These are phyloP conservation scores for Hypoxylon lienhwacheense DNA, from an alignment of 495 filamentous ascomycete genomes.

Conservation along the genomic window DNA sequence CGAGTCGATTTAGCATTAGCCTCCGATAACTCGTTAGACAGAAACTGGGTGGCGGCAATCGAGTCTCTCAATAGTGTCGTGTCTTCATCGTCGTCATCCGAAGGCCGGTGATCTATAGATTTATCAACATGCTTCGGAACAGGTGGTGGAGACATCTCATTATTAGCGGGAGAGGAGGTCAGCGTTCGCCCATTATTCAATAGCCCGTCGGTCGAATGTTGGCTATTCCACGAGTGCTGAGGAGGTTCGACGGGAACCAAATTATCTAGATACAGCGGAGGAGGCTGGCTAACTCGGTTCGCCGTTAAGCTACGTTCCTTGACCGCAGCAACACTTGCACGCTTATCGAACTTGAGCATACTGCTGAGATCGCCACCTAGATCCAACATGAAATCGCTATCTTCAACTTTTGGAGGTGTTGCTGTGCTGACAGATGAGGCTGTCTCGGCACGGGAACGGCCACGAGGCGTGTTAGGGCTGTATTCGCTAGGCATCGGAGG, in stretches of 20 bases:
- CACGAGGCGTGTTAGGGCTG: constrained; percentile 34
- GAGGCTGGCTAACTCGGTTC: constrained; percentile 50
- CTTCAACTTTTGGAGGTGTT: constrained; percentile 68
- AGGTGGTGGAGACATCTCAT: constrained; percentile 14
- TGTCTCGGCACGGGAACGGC: constrained; percentile 49
- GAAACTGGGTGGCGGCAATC: constrained; percentile 53
- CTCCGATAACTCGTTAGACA: constrained; percentile 33
- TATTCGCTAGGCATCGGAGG: constrained; percentile 37
- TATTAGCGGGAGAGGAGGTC: constrained; percentile 30
- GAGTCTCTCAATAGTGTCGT: constrained; percentile 67
- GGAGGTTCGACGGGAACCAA: constrained; percentile 58
- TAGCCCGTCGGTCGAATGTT: constrained; percentile 64
- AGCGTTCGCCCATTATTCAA: constrained; percentile 48
- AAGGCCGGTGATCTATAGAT: constrained; percentile 49
- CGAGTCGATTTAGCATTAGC: constrained; percentile 14
- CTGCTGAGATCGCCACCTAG: constrained; percentile 66
- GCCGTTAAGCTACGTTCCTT: constrained; percentile 44
- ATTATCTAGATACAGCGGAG: constrained; percentile 62
- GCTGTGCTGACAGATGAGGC: constrained; percentile 63
- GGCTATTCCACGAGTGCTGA: constrained; percentile 70
- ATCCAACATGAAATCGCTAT: constrained; percentile 58
- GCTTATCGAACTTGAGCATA: constrained; percentile 67
- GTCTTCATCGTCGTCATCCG: constrained; percentile 67
- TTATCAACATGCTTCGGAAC: constrained; percentile 54
- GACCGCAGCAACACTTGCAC: constrained; percentile 51